phyloP scores from a whole-genome alignment of 2,329 filamentous ascomycete species.

The Ophiostoma pallidulum region DNA sequence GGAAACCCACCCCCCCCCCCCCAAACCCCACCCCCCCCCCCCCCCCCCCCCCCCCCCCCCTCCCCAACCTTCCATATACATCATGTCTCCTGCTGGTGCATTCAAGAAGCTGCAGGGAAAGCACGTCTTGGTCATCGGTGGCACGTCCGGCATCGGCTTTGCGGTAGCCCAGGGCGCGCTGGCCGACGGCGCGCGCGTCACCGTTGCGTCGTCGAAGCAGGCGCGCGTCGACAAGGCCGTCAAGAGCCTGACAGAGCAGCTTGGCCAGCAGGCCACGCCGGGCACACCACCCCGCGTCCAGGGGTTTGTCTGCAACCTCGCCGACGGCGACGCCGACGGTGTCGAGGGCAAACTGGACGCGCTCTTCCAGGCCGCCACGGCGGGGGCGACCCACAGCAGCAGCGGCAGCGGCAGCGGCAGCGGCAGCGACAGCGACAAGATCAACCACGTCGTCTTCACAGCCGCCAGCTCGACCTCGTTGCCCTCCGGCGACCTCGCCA shows the following conservation, averaged over 20 bases:
- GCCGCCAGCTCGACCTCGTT: slow-evolving; percentile 24
- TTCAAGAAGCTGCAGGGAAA: slow-evolving; percentile 27
- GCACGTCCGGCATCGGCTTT: slow-evolving; percentile 53
- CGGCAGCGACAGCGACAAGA: slow-evolving; percentile 14
- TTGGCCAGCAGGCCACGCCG: slow-evolving; percentile 12
- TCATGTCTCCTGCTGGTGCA: slow-evolving; percentile 11
- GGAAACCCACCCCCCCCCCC: too few relatives aligned
- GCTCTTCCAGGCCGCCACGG: slow-evolving; percentile 20
- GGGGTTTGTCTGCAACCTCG: slow-evolving; percentile 23
- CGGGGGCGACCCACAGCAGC: slow-evolving; percentile 5
- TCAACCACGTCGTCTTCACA: slow-evolving; percentile 22
- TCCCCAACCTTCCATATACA: too few relatives aligned
- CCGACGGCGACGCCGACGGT: slow-evolving; percentile 21
- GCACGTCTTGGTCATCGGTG: slow-evolving; percentile 52
- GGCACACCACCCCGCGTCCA: too few relatives aligned
- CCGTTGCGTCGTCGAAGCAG: slow-evolving; percentile 49
- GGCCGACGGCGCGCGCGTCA: slow-evolving; percentile 45
- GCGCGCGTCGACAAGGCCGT: slow-evolving; percentile 39
- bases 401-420: too few relatives aligned
- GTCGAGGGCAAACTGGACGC: slow-evolving; percentile 25
- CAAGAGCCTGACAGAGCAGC: slow-evolving; percentile 10
- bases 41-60: too few relatives aligned
- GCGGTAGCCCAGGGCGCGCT: slow-evolving; percentile 49
- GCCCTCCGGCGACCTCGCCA: slow-evolving; percentile 14
- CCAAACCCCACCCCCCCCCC: too few relatives aligned